Evolutionary conservation across 2,329 filamentous ascomycete genomes (phyloP).

Genomic region (Lithohypha guttulata): DNA sequence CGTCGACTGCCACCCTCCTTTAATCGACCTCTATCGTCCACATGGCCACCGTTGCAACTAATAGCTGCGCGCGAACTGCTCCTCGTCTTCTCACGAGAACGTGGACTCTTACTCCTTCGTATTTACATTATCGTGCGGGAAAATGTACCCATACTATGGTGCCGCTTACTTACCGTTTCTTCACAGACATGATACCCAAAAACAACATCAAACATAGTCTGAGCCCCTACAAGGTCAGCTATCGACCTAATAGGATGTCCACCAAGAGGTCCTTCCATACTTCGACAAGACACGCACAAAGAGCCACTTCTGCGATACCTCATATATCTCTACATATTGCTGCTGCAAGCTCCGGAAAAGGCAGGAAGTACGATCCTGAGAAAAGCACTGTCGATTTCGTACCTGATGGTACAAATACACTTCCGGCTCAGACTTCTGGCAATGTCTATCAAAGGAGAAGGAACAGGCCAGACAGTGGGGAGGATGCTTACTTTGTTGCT

Average conservation of each 20-base stretch:
- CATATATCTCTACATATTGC: constrained; percentile 58
- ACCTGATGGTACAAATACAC: constrained; percentile 31
- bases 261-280: constrained; percentile 12
- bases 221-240: constrained; percentile 12
- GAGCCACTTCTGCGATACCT: constrained; percentile 22
- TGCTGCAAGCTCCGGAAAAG: constrained; percentile 65
- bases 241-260: background rate
- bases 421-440: constrained; percentile 28
- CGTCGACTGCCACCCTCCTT: background rate
- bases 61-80: background rate
- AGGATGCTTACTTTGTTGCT: constrained; percentile 92
- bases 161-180: constrained; percentile 19
- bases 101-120: constrained; percentile 7
- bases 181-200: constrained; percentile 14
- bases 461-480: constrained; percentile 65
- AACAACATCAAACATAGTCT: constrained; percentile 15
- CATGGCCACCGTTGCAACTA: constrained; percentile 4
- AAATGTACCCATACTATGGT: constrained; percentile 16
- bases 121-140: constrained; percentile 16
- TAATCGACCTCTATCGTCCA: background rate
- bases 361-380: constrained; percentile 55
- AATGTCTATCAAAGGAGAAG: constrained; percentile 47
- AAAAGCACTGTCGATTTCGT: constrained; percentile 64
- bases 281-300: constrained; percentile 3
- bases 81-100: constrained; percentile 8